These are phyloP conservation scores for Pythium monospermum DNA, from an alignment of 352 stramenopile species.

Conservation along the genomic window DNA sequence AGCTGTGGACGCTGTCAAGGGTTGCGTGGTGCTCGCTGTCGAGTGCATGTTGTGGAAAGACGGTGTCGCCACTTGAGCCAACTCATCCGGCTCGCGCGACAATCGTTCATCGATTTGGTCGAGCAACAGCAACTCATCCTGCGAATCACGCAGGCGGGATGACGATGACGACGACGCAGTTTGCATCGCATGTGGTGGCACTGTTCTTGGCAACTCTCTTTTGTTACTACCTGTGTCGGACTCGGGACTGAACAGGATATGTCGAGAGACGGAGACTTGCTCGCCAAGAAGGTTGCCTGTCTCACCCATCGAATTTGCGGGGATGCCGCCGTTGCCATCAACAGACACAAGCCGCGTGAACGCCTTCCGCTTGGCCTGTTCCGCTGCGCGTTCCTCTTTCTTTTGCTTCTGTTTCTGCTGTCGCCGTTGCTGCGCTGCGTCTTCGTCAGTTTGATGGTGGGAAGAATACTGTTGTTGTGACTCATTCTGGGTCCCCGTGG, in stretches of 20 bases:
- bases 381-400: not conserved
- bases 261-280: conserved; percentile 32
- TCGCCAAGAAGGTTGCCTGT: too few relatives aligned
- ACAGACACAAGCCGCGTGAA: conserved; percentile 9
- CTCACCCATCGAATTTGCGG: too few relatives aligned
- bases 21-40: not conserved
- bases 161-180: not conserved
- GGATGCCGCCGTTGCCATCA: not conserved
- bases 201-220: not conserved
- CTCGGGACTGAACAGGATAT: conserved; percentile 48
- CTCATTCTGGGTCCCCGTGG: not conserved
- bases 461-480: too few relatives aligned
- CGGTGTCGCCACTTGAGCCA: not conserved
- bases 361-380: conserved; percentile 21
- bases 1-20: conserved; percentile 2
- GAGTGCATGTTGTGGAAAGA: not conserved
- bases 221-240: conserved; percentile 2
- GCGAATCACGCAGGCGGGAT: conserved; percentile 26
- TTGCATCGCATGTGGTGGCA: not conserved
- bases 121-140: conserved; percentile 60
- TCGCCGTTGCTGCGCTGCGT: conserved; percentile 4
- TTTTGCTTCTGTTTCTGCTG: not conserved
- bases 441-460: too few relatives aligned
- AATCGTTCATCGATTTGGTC: conserved; percentile 33
- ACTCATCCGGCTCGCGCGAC: conserved; percentile 12